Evolutionary conservation across 2,329 filamentous ascomycete genomes (phyloP).

Genomic region (Fusarium sp.): DNA sequence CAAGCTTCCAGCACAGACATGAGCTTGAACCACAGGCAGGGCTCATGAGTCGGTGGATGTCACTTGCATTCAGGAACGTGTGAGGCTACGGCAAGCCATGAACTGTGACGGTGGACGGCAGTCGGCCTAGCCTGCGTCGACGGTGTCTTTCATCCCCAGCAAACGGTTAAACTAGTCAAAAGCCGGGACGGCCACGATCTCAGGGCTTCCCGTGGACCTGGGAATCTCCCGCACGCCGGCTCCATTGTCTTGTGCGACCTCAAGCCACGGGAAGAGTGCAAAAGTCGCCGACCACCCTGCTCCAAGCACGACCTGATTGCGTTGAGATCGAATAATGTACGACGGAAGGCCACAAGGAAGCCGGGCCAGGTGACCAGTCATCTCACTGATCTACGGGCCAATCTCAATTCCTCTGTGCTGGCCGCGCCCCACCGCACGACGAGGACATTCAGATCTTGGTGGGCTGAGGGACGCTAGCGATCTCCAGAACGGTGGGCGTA

Average conservation of each 20-base stretch:
- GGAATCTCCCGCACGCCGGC: slow-evolving; percentile 42
- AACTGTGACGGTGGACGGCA: slow-evolving; percentile 40
- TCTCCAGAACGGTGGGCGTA: slow-evolving; percentile 43
- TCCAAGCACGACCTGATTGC: neutral
- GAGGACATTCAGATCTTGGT: slow-evolving; percentile 43
- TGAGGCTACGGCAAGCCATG: slow-evolving; percentile 46
- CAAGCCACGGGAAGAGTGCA: slow-evolving; percentile 11
- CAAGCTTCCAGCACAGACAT: slow-evolving; percentile 26
- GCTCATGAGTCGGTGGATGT: slow-evolving; percentile 42
- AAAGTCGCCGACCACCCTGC: slow-evolving; percentile 17
- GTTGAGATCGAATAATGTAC: slow-evolving; percentile 13
- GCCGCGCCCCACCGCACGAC: slow-evolving; percentile 32
- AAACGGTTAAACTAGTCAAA: slow-evolving; percentile 36
- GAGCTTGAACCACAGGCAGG: slow-evolving; percentile 29
- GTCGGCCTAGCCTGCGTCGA: slow-evolving; percentile 39
- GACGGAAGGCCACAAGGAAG: slow-evolving; percentile 10
- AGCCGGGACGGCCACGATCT: slow-evolving; percentile 41
- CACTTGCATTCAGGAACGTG: slow-evolving; percentile 47
- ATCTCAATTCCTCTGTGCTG: slow-evolving; percentile 41
- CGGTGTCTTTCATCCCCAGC: slow-evolving; percentile 41
- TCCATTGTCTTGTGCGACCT: slow-evolving; percentile 28
- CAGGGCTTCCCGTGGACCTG: slow-evolving; percentile 40
- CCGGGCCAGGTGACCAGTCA: slow-evolving; percentile 39
- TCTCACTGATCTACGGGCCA: slow-evolving; percentile 42
- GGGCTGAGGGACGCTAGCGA: slow-evolving; percentile 42